Conservation (phyloP, 495 filamentous ascomycete species). For the Xylaria flabelliformis region DNA sequence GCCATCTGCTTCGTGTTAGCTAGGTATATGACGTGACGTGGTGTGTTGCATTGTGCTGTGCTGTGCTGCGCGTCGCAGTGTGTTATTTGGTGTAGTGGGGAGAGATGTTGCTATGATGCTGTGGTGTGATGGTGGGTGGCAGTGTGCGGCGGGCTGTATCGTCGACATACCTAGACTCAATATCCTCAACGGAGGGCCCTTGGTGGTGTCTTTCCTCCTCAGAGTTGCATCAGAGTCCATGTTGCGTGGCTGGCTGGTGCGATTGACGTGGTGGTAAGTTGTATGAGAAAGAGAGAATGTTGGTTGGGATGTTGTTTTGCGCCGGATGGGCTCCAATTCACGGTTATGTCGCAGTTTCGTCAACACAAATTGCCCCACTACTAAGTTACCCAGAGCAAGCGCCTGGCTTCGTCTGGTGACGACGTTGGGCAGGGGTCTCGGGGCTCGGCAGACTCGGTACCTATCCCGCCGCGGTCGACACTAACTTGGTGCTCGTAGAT, state of each 20-base stretch:
- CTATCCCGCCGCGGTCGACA: not conserved
- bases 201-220: conserved; percentile 87
- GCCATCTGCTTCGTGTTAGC: conserved; percentile 68
- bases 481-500: not conserved
- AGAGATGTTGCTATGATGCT: not conserved
- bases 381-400: not conserved
- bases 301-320: not conserved
- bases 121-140: too few species aligned
- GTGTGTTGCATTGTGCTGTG: not conserved
- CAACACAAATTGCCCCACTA: conserved; percentile 20
- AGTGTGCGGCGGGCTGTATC: conserved; percentile 12
- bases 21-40: not conserved
- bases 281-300: conserved; percentile 11
- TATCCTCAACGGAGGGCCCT: conserved; percentile 89
- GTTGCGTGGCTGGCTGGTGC: conserved; percentile 23
- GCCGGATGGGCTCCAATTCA: conserved; percentile 16
- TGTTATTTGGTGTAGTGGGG: not conserved
- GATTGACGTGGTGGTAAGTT: conserved; percentile 10
- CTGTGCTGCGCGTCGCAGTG: not conserved
- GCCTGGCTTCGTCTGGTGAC: conserved; percentile 18
- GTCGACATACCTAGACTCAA: conserved; percentile 79
- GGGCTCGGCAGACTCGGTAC: conserved; percentile 16
- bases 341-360: not conserved
- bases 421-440: conserved; percentile 5
- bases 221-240: conserved; percentile 43